Evolutionary conservation across 352 stramenopile species (phyloP), one percentile per base, ranked within the genome.

Genomic region (Thalassiosira ordinaria): DNA sequence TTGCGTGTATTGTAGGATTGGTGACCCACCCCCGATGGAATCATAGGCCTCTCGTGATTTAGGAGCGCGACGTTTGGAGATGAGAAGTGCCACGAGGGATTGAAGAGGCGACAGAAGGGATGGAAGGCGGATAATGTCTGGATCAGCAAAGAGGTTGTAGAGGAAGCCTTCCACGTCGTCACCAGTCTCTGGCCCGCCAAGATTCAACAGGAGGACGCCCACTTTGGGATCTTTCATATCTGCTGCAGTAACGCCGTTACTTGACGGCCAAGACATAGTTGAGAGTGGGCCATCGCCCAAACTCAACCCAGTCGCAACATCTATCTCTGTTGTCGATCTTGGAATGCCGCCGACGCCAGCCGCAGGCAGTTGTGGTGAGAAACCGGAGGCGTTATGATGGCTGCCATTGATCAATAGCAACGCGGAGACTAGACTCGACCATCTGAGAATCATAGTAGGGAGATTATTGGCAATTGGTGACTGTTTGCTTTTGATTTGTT

Each of bases 91-190:
- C 72, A 97, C 89, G 1, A 89, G 68, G 33, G 73, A 88, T 84
- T 96, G 93, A 2, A 99, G 89, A 9, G 93, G 86, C 31, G 94
- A 74, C 72, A 99, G 92, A 52, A 96, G 74, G 6, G 80, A 80
- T 13, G 97, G 97, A 66, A 99, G 96, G 16, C 96, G 96, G 84
- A 99, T 99, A 81, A 99, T 98, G 82, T 99, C 97, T 3, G 96
- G 95, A 89, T 99, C 97, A 39, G 94, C 95, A 91, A 99, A 99
- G 39, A 99, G 92, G 87, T 99, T 99, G 70, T 97, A 99, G 49
- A 99, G 91, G 87, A 99, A 99, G 39, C 83, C 89, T 92, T 98
- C 94, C 39, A 99, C 97, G 78, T 99, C 96, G 39, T 96, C 85
- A 7, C 96, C 84, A 14, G 93, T 97, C 68, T 97, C 97, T 7